These are phyloP conservation scores for Hymenoscyphus salicellus DNA, from an alignment of 2,329 filamentous ascomycete genomes.

Conservation along the genomic window DNA sequence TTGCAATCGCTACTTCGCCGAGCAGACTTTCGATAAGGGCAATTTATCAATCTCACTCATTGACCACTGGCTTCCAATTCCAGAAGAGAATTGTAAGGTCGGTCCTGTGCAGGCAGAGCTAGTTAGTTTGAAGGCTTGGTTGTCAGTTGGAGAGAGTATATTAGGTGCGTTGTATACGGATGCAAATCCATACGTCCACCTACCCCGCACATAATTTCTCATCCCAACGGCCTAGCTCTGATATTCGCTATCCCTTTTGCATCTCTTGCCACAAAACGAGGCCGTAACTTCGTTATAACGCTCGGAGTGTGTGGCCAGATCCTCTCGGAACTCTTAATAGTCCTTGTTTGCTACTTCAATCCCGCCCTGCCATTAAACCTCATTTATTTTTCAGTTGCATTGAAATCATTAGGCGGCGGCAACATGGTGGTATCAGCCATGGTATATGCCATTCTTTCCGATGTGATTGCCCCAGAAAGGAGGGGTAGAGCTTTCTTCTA, in stretches of 20 bases:
- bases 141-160: not conserved
- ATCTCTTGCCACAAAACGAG: not conserved
- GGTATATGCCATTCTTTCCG: not conserved
- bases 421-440: not conserved
- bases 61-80: not conserved
- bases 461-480: not conserved
- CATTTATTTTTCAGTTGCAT: not conserved
- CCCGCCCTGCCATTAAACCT: not conserved
- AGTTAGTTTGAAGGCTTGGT: not conserved
- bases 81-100: not conserved
- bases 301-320: not conserved
- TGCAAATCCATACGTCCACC: not conserved
- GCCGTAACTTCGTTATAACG: not conserved
- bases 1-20: not conserved
- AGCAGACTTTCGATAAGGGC: not conserved
- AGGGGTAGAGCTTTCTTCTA: not conserved
- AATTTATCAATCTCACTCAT: not conserved
- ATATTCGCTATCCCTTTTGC: not conserved
- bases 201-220: not conserved
- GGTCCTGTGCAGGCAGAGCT: not conserved
- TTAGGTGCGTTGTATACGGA: not conserved
- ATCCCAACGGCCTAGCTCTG: not conserved
- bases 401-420: not conserved
- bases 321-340: not conserved
- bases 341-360: not conserved